A percentile compares a stretch with the other conserved stretches of the same genome.
phyloP scores from a whole-genome alignment of 2,329 filamentous ascomycete genomes.

The Coccinonectria pachysandricola region DNA sequence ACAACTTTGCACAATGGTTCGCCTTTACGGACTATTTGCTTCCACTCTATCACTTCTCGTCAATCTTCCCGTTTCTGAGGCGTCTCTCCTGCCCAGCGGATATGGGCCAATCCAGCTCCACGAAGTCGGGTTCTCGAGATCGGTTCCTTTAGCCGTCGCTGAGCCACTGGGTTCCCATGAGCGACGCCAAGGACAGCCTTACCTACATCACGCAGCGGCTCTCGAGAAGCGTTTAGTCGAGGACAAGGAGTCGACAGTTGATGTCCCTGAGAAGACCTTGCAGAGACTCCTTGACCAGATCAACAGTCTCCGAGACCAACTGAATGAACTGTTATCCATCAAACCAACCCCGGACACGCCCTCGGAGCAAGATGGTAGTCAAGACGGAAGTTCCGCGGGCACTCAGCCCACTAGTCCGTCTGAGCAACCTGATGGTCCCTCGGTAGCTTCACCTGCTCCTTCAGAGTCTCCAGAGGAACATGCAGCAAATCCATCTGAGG shows the following conservation, averaged over 20 bases:
- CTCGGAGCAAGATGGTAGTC: not conserved
- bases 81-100: slow-evolving; percentile 6
- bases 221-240: slow-evolving; percentile 17
- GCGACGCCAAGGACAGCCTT: slow-evolving; percentile 4
- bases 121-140: slow-evolving; percentile 4
- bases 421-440: no score
- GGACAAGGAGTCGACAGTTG: slow-evolving; percentile 13
- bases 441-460: no score
- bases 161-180: slow-evolving; percentile 8
- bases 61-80: slow-evolving; percentile 4
- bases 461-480: no score
- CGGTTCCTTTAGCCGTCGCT: slow-evolving; percentile 3
- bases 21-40: slow-evolving; percentile 11
- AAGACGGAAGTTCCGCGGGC: no score
- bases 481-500: no score
- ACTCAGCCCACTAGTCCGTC: no score
- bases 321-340: slow-evolving; percentile 16
- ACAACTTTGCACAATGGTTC: slow-evolving; percentile 13
- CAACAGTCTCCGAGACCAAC: slow-evolving; percentile 17
- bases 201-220: slow-evolving; percentile 8
- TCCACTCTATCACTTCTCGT: slow-evolving; percentile 8
- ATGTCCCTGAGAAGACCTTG: slow-evolving; percentile 16
- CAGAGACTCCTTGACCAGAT: slow-evolving; percentile 20
- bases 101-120: slow-evolving; percentile 5
- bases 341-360: slow-evolving; percentile 1